A percentile compares a stretch with the other conserved stretches of the same genome.
Evolutionary conservation across 805 yeast genomes (phyloP).

Genomic region (Middelhovenomyces tepae): DNA sequence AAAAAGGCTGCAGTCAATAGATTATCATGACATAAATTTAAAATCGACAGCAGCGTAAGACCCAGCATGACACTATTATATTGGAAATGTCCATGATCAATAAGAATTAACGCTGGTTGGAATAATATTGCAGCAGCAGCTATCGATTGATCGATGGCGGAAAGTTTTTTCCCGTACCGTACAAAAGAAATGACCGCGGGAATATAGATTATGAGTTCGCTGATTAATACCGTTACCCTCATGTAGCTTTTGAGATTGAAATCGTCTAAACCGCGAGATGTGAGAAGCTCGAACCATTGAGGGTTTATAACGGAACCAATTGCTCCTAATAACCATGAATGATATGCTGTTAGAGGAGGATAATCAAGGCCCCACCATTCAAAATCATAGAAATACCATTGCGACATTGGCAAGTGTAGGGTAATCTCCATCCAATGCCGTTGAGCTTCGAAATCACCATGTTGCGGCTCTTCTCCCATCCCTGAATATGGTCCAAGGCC

Average conservation of each 20-base stretch:
- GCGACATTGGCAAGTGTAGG: constrained; percentile 52
- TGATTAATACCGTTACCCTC: constrained; percentile 69
- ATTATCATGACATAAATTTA: constrained; percentile 54
- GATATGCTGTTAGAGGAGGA: constrained; percentile 94
- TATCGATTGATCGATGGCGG: constrained; percentile 67
- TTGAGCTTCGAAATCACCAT: constrained; percentile 96
- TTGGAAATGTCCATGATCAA: constrained; percentile 98
- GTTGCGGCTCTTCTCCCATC: constrained; percentile 57
- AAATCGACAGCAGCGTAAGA: constrained; percentile 57
- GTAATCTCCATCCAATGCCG: constrained; percentile 97
- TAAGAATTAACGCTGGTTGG: constrained; percentile 73
- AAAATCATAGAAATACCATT: constrained; percentile 88
- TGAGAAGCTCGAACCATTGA: constrained; percentile 65
- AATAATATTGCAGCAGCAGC: constrained; percentile 71
- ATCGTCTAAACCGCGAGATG: constrained; percentile 69
- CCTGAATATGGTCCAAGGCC: constrained; percentile 91
- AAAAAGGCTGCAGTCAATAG: constrained; percentile 61
- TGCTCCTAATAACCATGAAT: constrained; percentile 68
- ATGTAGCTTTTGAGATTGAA: constrained; percentile 66
- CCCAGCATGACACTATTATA: constrained; percentile 94
- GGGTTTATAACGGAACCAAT: constrained; percentile 58
- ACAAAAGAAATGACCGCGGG: constrained; percentile 74
- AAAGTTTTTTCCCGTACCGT: constrained; percentile 46
- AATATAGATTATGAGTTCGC: constrained; percentile 65
- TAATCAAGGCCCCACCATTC: constrained; percentile 96